Evolutionary conservation across 1,284 basidiomycete species (phyloP).

Genomic region (Coniophora puteana): DNA sequence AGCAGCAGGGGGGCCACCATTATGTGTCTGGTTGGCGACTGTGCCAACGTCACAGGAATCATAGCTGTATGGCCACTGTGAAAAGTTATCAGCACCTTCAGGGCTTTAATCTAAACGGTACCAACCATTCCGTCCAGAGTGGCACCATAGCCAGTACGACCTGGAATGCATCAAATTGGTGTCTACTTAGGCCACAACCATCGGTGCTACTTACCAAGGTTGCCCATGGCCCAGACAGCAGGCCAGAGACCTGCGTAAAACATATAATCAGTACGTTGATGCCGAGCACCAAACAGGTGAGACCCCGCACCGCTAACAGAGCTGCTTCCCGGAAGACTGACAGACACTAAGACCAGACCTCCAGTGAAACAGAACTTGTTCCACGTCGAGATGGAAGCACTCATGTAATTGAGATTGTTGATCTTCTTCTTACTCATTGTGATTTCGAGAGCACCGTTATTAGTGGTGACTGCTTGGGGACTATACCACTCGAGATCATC

Average conservation of each 20-base stretch:
- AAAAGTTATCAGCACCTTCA: neutral
- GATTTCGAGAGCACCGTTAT: slow-evolving; percentile 76
- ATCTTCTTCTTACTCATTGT: slow-evolving; percentile 63
- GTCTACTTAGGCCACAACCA: neutral
- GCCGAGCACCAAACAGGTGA: slow-evolving; percentile 32
- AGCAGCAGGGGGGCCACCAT: slow-evolving; percentile 37
- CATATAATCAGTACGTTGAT: neutral
- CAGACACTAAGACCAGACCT: slow-evolving; percentile 66
- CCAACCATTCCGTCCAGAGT: slow-evolving; percentile 54
- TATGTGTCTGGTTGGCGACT: slow-evolving; percentile 43
- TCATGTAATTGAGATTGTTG: slow-evolving; percentile 75
- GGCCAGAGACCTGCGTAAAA: slow-evolving; percentile 25
- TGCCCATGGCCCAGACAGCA: slow-evolving; percentile 62
- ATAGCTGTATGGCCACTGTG: slow-evolving; percentile 47
- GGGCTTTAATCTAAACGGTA: too few relatives aligned
- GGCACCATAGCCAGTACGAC: slow-evolving; percentile 61
- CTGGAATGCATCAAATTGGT: slow-evolving; percentile 11
- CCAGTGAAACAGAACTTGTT: slow-evolving; percentile 96
- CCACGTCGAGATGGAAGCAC: slow-evolving; percentile 74
- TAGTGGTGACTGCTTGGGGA: slow-evolving; percentile 78
- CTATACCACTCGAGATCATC: slow-evolving; percentile 73
- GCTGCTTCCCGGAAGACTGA: slow-evolving; percentile 80
- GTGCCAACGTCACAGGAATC: slow-evolving; percentile 60
- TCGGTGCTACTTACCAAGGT: slow-evolving; percentile 37
- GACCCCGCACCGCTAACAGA: slow-evolving; percentile 50